Conservation (phyloP, 164 flowering plant species). For the Malania oleifera region DNA sequence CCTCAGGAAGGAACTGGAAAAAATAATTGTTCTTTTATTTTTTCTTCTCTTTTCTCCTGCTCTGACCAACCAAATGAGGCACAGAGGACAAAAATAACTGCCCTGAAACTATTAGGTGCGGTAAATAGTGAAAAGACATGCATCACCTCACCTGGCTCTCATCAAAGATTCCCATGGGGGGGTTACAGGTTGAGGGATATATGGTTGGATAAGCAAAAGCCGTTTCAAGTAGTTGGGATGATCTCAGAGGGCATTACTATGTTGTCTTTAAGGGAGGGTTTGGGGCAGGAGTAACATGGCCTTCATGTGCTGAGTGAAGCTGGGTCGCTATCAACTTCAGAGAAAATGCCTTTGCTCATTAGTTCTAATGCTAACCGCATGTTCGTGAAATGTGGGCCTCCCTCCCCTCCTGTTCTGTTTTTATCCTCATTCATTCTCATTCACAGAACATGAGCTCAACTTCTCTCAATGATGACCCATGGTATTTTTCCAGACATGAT, state of each 20-base stretch:
- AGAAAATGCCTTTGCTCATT: conserved; percentile 9
- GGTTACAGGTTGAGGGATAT: conserved; percentile 7
- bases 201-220: neutral
- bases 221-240: conserved; percentile 24
- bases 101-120: neutral
- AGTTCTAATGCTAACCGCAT: conserved; percentile 6
- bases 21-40: too few relatives aligned
- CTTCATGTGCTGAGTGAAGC: conserved; percentile 42
- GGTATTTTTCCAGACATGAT: too few relatives aligned
- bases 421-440: neutral
- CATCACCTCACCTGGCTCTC: too few relatives aligned
- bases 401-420: neutral
- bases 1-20: too few relatives aligned
- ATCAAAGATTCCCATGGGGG: conserved; percentile 11
- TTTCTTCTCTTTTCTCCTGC: too few relatives aligned
- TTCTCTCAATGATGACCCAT: too few relatives aligned
- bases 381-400: neutral
- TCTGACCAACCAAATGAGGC: too few relatives aligned
- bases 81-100: too few relatives aligned
- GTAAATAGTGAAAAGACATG: neutral
- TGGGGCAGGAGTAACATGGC: conserved; percentile 62
- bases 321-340: conserved; percentile 30
- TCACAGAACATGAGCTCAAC: neutral
- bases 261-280: conserved; percentile 19
- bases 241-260: conserved; percentile 24